Conservation (phyloP, 148 eudicot genomes). For the Rhododendron ferrugineum region DNA sequence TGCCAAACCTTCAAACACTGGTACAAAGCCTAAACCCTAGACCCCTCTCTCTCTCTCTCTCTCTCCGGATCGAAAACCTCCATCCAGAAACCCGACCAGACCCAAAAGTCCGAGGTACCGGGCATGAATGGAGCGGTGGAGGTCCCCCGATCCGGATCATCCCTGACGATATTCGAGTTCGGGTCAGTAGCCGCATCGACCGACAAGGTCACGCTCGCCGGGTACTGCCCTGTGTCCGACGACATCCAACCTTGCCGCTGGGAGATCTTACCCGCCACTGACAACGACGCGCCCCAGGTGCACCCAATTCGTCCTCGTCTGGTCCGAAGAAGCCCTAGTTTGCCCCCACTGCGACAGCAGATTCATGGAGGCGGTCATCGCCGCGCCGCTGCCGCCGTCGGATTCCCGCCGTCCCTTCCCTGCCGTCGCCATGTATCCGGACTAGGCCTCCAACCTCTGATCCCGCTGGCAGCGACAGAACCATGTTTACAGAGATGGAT, state of each 20-base stretch:
- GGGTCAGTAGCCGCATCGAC: conserved; percentile 45
- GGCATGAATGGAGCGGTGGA: conserved; percentile 53
- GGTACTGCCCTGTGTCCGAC: conserved; percentile 84
- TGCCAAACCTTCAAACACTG: not conserved
- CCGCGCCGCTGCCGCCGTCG: no score
- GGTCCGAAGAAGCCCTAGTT: no score
- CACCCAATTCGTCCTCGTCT: no score
- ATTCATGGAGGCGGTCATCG: no score
- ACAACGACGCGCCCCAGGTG: not conserved
- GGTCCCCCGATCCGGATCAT: conserved; percentile 35
- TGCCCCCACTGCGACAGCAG: no score
- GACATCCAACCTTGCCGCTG: conserved; percentile 91
- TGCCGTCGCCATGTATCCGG: no score
- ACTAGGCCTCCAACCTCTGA: no score
- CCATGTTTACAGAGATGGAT: no score
- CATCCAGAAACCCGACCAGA: not conserved
- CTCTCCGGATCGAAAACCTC: not conserved
- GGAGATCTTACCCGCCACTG: conserved; percentile 36
- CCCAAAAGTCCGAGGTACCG: not conserved
- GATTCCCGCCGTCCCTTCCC: no score
- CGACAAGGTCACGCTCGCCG: conserved; percentile 81
- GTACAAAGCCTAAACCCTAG: not conserved
- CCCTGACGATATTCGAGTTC: conserved; percentile 48
- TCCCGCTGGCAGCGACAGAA: no score
- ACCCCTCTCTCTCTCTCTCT: not conserved